Evolutionary conservation across 768 basidiomycete genomes (phyloP).

Genomic region (Auriculariales sp.): DNA sequence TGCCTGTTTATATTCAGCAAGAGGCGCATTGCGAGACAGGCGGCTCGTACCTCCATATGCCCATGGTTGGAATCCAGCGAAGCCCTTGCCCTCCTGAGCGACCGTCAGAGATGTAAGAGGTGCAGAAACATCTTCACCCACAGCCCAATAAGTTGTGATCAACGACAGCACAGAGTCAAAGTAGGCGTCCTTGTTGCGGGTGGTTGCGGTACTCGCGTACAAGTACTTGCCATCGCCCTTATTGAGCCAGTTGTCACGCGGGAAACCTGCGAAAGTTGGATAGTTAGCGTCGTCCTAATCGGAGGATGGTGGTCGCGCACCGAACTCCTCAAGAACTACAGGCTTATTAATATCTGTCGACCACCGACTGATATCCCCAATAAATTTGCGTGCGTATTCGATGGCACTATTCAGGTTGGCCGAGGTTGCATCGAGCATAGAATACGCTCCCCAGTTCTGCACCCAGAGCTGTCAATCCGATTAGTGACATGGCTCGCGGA

Average conservation of each 20-base stretch:
- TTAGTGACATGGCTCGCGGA: neutral
- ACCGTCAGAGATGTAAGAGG: neutral
- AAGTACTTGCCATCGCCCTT: neutral
- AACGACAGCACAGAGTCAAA: neutral
- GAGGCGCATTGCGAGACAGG: neutral
- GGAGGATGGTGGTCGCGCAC: slow-evolving; percentile 18
- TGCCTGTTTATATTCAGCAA: neutral
- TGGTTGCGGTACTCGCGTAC: neutral
- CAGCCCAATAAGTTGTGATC: slow-evolving; percentile 3
- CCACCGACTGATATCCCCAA: neutral
- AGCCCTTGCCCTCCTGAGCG: neutral
- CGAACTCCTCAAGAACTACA: neutral
- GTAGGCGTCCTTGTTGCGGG: slow-evolving; percentile 1
- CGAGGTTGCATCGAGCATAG: neutral
- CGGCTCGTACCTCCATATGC: neutral
- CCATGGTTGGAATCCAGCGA: neutral
- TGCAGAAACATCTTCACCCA: slow-evolving; percentile 15
- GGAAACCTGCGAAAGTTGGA: neutral
- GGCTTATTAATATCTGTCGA: neutral
- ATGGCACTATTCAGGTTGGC: neutral
- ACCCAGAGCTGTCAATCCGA: neutral
- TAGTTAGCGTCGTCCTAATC: neutral
- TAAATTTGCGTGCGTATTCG: neutral
- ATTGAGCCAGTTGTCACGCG: slow-evolving; percentile 2
- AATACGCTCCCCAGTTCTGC: neutral